Percentiles rank a stretch among this genome's conserved stretches.
Conservation (phyloP, 768 basidiomycete genomes). For the Tulasnella calospora region DNA sequence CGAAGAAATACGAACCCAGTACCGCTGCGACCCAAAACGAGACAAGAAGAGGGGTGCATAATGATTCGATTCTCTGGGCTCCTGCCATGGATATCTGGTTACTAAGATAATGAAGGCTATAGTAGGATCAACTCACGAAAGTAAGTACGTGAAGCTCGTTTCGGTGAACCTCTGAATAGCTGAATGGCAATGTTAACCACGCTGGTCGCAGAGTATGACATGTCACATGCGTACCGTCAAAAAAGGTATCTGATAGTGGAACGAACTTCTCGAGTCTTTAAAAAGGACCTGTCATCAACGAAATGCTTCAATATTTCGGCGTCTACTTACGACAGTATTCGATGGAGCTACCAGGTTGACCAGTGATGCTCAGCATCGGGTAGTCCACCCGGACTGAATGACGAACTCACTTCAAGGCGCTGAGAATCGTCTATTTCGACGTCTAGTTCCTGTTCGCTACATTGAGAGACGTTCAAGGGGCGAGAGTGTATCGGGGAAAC, state of each 20-base stretch:
- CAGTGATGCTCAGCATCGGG: no score
- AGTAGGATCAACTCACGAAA: slow-evolving; percentile 33
- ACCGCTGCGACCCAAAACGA: slow-evolving; percentile 65
- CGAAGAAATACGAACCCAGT: slow-evolving; percentile 51
- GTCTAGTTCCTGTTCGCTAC: not conserved
- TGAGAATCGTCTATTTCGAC: not conserved
- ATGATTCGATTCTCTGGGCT: slow-evolving; percentile 53
- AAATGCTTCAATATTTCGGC: not conserved
- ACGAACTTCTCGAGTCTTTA: slow-evolving; percentile 46
- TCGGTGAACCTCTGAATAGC: slow-evolving; percentile 53
- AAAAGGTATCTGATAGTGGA: slow-evolving; percentile 41
- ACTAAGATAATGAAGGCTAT: not conserved
- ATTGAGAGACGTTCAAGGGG: not conserved
- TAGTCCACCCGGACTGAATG: no score
- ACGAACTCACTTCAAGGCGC: not conserved
- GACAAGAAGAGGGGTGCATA: slow-evolving; percentile 55
- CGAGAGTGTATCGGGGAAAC: not conserved
- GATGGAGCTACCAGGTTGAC: slow-evolving; percentile 1
- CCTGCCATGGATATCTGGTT: slow-evolving; percentile 30
- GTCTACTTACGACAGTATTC: slow-evolving; percentile 14
- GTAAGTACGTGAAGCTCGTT: slow-evolving; percentile 35
- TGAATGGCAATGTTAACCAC: slow-evolving; percentile 29
- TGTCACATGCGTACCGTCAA: not conserved
- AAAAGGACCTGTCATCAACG: not conserved
- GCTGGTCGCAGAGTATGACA: not conserved